Evolutionary conservation across 176 grass and related monocot species (phyloP).

Genomic region (Cenchrus fungigraminus): DNA sequence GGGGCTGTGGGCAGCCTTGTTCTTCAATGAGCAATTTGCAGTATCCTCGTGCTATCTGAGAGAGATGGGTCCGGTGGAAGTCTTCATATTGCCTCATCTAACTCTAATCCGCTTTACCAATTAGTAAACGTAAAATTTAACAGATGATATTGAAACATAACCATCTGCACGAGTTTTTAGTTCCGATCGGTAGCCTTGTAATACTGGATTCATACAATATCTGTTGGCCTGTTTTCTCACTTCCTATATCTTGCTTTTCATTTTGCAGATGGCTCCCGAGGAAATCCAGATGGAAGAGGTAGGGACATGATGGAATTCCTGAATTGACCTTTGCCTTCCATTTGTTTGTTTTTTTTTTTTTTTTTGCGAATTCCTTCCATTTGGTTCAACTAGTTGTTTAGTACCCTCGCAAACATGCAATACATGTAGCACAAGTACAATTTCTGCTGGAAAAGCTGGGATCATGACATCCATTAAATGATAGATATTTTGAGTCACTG

Average conservation of each 20-base stretch:
- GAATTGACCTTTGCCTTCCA: conserved; percentile 26
- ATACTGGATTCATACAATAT: not conserved
- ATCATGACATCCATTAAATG: conserved; percentile 26
- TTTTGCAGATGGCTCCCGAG: conserved; percentile 73
- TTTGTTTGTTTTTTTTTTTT: not conserved
- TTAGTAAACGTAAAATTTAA: not conserved
- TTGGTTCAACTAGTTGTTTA: conserved; percentile 50
- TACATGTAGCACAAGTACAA: not conserved
- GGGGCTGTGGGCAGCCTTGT: not conserved
- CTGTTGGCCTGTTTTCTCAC: conserved; percentile 4
- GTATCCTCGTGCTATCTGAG: not conserved
- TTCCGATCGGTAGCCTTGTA: not conserved
- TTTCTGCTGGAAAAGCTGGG: conserved; percentile 33
- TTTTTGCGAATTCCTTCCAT: not conserved
- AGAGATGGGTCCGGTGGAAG: not conserved
- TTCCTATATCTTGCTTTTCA: conserved; percentile 16
- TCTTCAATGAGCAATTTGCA: conserved; percentile 5
- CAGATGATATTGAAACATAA: not conserved
- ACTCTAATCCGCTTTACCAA: not conserved
- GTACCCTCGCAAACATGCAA: conserved; percentile 40
- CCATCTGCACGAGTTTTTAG: not conserved
- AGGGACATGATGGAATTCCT: conserved; percentile 29
- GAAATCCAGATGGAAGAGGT: conserved; percentile 91
- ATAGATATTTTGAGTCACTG: conserved; percentile 14
- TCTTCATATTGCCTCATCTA: not conserved